These are phyloP conservation scores for Trichocladium uniseriatum DNA, from an alignment of 495 filamentous ascomycete species.

Conservation along the genomic window DNA sequence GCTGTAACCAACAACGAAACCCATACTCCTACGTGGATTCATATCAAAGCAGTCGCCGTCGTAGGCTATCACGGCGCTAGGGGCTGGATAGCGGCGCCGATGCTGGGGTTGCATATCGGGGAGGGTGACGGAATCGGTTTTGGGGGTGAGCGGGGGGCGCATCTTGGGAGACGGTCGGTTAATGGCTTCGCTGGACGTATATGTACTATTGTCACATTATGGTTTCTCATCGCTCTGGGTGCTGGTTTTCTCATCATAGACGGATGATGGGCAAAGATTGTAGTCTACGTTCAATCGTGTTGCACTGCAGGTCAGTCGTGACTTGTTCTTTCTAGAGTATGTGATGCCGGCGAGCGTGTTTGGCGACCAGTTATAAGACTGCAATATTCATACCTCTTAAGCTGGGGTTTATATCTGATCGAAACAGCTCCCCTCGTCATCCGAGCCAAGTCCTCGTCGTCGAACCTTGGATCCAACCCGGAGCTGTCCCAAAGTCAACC, in stretches of 20 bases:
- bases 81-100: neutral
- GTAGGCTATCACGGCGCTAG: neutral
- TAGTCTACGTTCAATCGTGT: conserved; percentile 35
- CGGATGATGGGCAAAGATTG: conserved; percentile 33
- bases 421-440: no score
- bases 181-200: conserved; percentile 27
- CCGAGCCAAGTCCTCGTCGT: no score
- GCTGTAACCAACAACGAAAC: conserved; percentile 14
- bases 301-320: neutral
- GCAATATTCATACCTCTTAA: no score
- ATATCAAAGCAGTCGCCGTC: conserved; percentile 4
- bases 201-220: conserved; percentile 41
- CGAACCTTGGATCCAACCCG: no score
- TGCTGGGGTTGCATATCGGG: conserved; percentile 10
- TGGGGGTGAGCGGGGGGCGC: conserved; percentile 22
- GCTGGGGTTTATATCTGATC: no score
- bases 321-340: neutral
- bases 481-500: no score
- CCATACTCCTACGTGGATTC: conserved; percentile 7
- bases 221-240: conserved; percentile 33
- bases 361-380: no score
- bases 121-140: conserved; percentile 6
- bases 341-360: neutral
- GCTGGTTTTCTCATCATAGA: conserved; percentile 32
- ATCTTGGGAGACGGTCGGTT: conserved; percentile 21